Conservation (phyloP, 805 yeast species). For the Wickerhamomyces bisporus region DNA sequence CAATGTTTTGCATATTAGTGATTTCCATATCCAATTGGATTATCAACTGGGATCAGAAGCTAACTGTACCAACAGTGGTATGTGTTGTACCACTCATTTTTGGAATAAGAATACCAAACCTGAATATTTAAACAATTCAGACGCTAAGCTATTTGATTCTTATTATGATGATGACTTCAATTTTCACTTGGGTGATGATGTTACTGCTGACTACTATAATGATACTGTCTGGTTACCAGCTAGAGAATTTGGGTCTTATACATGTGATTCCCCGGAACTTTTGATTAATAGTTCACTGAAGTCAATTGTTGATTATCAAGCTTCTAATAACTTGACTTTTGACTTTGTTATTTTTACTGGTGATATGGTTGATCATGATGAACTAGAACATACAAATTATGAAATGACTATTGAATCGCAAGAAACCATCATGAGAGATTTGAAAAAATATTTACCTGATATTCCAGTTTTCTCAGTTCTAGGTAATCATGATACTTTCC, state of each 20-base stretch:
- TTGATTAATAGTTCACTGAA: constrained; percentile 54
- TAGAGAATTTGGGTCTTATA: constrained; percentile 53
- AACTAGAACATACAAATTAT: constrained; percentile 38
- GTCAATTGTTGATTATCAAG: constrained; percentile 33
- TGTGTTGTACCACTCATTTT: constrained; percentile 53
- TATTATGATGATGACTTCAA: constrained; percentile 25
- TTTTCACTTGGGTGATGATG: constrained; percentile 30
- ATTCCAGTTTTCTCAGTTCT: constrained; percentile 57
- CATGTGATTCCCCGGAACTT: constrained; percentile 62
- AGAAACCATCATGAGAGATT: constrained; percentile 41
- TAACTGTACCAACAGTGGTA: constrained; percentile 43
- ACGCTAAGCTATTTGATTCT: constrained; percentile 26
- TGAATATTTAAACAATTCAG: constrained; percentile 12
- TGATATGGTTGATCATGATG: constrained; percentile 68
- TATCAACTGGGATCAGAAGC: constrained; percentile 51
- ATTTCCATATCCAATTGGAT: constrained; percentile 57
- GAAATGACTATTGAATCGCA: constrained; percentile 51
- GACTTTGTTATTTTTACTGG: constrained; percentile 70
- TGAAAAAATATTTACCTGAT: constrained; percentile 44
- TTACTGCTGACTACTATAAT: constrained; percentile 25
- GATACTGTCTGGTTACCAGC: constrained; percentile 46
- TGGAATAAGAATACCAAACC: constrained; percentile 12
- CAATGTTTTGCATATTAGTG: constrained; percentile 62
- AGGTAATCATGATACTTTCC: constrained; percentile 72
- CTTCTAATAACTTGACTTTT: constrained; percentile 32